Conservation (phyloP, 2,329 filamentous ascomycete species). For the Bimuria novae-zelandiae region DNA sequence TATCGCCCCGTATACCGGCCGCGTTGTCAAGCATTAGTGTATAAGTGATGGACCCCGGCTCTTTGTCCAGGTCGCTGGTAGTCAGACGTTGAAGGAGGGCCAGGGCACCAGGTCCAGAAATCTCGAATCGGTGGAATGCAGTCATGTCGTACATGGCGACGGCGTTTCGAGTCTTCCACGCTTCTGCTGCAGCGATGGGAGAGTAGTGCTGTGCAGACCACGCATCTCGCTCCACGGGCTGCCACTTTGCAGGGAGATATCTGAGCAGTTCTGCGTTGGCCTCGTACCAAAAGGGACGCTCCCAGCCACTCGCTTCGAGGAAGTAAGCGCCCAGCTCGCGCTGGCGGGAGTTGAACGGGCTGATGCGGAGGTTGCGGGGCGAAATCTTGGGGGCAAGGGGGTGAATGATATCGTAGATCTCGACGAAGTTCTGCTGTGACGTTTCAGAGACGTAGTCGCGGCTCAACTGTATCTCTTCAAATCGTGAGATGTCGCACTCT, state of each 20-base stretch:
- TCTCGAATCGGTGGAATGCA: slow-evolving; percentile 61
- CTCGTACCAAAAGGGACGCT: slow-evolving; percentile 67
- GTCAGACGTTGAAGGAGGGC: slow-evolving; percentile 60
- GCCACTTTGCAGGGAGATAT: slow-evolving; percentile 59
- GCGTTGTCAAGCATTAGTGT: slow-evolving; percentile 60
- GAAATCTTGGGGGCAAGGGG: slow-evolving; percentile 62
- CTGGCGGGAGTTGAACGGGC: slow-evolving; percentile 62
- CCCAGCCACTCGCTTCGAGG: slow-evolving; percentile 65
- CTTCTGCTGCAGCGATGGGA: slow-evolving; percentile 63
- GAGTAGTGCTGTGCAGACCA: slow-evolving; percentile 65
- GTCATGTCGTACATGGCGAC: slow-evolving; percentile 68
- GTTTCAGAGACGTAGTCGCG: slow-evolving; percentile 63
- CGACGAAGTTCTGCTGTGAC: slow-evolving; percentile 64
- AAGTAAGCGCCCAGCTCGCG: slow-evolving; percentile 62
- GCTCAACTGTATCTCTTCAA: slow-evolving; percentile 64
- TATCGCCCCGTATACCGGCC: slow-evolving; percentile 61
- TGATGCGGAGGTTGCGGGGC: slow-evolving; percentile 62
- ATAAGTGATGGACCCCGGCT: slow-evolving; percentile 59
- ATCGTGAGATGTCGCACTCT: slow-evolving; percentile 64
- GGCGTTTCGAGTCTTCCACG: slow-evolving; percentile 67
- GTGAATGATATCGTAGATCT: slow-evolving; percentile 68
- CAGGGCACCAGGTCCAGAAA: slow-evolving; percentile 62
- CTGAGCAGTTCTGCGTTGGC: slow-evolving; percentile 58
- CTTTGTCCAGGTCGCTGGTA: slow-evolving; percentile 55
- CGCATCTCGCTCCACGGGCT: slow-evolving; percentile 59